Evolutionary conservation across 2,329 filamentous ascomycete genomes (phyloP).

Genomic region (Xylaria sp.): DNA sequence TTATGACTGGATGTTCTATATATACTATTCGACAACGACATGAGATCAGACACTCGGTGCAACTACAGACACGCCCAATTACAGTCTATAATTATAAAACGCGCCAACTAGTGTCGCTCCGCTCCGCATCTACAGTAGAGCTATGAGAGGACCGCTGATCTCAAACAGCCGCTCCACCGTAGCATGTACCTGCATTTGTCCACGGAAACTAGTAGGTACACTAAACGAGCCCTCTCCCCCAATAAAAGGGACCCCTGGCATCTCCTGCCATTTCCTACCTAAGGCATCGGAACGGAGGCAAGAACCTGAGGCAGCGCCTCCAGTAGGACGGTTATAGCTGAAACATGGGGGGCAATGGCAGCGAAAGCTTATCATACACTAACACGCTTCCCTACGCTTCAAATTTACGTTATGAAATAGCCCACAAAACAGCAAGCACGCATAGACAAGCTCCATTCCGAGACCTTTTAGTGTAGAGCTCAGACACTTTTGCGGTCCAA

Average conservation of each 20-base stretch:
- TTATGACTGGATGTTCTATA: background rate
- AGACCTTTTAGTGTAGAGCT: background rate
- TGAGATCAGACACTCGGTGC: too few relatives aligned
- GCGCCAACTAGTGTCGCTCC: background rate
- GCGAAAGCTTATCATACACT: background rate
- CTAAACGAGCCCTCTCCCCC: too few relatives aligned
- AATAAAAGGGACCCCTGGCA: too few relatives aligned
- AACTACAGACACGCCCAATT: background rate
- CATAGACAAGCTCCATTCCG: background rate
- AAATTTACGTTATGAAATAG: too few relatives aligned
- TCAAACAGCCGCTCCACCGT: conserved; percentile 1
- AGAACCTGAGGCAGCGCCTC: background rate
- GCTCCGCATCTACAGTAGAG: background rate
- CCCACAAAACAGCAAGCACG: background rate
- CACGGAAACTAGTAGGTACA: background rate
- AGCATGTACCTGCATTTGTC: background rate
- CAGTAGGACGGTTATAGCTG: background rate
- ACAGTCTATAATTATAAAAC: background rate
- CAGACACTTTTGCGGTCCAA: background rate
- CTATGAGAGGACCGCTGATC: conserved; percentile 3
- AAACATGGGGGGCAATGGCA: too few relatives aligned
- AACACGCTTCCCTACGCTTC: too few relatives aligned
- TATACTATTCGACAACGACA: background rate
- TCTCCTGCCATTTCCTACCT: too few relatives aligned
- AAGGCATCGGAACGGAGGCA: too few relatives aligned